These are phyloP conservation scores for Fraxinus nigra DNA, from an alignment of 305 asterid species.

Conservation along the genomic window DNA sequence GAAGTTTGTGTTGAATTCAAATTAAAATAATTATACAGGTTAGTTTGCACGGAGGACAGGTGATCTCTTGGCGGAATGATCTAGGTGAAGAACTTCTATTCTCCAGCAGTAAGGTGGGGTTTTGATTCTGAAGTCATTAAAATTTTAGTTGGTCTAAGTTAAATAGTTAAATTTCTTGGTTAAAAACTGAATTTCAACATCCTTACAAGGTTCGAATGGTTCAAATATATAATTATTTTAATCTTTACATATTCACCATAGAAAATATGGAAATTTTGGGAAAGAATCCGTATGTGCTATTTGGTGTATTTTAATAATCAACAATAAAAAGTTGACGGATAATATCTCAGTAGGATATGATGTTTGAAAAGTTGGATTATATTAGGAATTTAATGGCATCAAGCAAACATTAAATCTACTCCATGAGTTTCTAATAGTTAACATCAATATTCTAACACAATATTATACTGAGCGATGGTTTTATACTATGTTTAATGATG, in stretches of 20 bases:
- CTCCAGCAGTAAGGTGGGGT: conserved; percentile 83
- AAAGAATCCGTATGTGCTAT: neutral
- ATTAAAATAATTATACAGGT: conserved; percentile 43
- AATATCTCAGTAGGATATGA: neutral
- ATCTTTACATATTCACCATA: neutral
- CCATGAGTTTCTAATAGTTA: neutral
- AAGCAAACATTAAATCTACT: neutral
- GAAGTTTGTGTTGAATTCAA: conserved; percentile 15
- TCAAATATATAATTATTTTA: neutral
- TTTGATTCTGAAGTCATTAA: neutral
- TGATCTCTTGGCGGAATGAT: conserved; percentile 87
- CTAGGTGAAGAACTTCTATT: conserved; percentile 93
- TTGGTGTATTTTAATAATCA: neutral
- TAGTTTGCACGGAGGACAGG: conserved; percentile 88
- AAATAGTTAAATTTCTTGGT: neutral
- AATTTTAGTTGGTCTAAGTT: neutral
- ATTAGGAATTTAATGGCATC: neutral
- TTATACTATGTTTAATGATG: neutral
- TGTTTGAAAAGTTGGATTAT: neutral
- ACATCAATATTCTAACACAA: neutral
- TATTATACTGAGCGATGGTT: neutral
- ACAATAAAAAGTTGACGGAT: neutral
- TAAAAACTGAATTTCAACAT: neutral
- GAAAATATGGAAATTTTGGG: neutral
- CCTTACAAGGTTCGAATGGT: neutral